Evolutionary conservation across 106 monocot species (phyloP).

Genomic region (Ottelia alismoides): DNA sequence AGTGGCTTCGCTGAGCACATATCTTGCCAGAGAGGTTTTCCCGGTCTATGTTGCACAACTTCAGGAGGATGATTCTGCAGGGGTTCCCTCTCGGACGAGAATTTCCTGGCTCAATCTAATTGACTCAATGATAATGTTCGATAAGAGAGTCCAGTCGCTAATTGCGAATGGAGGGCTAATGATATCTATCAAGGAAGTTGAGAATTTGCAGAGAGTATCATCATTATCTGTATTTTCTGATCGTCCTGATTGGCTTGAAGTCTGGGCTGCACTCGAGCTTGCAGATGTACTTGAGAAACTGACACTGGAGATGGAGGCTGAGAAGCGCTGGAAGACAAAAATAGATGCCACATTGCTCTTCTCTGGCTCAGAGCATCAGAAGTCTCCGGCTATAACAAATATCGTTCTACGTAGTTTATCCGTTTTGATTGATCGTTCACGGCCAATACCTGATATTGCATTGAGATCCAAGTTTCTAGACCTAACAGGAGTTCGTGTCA

Average conservation of each 20-base stretch:
- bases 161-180: conserved; percentile 49
- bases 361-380: conserved; percentile 51
- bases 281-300: conserved; percentile 46
- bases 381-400: conserved; percentile 54
- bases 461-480: conserved; percentile 62
- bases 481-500: conserved; percentile 32
- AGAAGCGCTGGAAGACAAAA: conserved; percentile 60
- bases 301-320: conserved; percentile 37
- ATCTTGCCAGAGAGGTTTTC: conserved; percentile 75
- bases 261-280: conserved; percentile 75
- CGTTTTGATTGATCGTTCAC: conserved; percentile 40
- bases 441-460: conserved; percentile 46
- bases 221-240: conserved; percentile 74
- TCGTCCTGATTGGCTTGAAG: conserved; percentile 79
- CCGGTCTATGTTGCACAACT: conserved; percentile 46
- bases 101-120: conserved; percentile 65
- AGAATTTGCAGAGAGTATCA: conserved; percentile 48
- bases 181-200: conserved; percentile 47
- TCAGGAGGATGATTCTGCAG: conserved; percentile 21
- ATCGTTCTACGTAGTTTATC: conserved; percentile 36
- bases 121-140: conserved; percentile 89
- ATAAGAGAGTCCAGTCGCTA: conserved; percentile 55
- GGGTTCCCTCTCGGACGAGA: conserved; percentile 18
- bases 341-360: conserved; percentile 24
- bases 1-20: conserved; percentile 52